Evolutionary conservation across 148 eudicot genomes (phyloP).

Genomic region (Cornus controversa): DNA sequence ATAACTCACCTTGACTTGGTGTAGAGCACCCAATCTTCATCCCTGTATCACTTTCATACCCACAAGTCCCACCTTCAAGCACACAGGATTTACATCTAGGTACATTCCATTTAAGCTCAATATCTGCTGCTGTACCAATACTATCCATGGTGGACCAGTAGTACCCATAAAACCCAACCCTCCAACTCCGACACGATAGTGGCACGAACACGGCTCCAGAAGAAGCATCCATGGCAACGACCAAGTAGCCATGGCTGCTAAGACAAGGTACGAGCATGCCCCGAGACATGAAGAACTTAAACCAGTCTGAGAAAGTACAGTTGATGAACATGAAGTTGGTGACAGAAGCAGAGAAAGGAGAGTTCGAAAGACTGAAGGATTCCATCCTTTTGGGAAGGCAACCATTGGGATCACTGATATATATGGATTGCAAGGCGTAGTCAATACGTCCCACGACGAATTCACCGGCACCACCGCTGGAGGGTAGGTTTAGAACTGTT

Average conservation of each 20-base stretch:
- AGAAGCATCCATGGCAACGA: slow-evolving; percentile 15
- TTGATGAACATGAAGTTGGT: slow-evolving; percentile 29
- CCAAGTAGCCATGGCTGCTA: slow-evolving; percentile 27
- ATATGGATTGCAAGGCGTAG: slow-evolving; percentile 32
- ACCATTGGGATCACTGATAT: slow-evolving; percentile 39
- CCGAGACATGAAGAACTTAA: background rate
- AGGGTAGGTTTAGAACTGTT: slow-evolving; percentile 32
- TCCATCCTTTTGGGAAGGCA: slow-evolving; percentile 38
- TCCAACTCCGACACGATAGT: slow-evolving; percentile 16
- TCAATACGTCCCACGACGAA: slow-evolving; percentile 13
- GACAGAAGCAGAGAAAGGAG: slow-evolving; percentile 27
- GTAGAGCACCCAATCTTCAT: slow-evolving; percentile 33
- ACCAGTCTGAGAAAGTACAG: slow-evolving; percentile 29
- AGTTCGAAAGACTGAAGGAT: slow-evolving; percentile 3
- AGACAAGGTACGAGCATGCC: slow-evolving; percentile 30
- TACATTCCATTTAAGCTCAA: slow-evolving; percentile 41
- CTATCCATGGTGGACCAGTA: background rate
- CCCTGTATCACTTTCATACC: slow-evolving; percentile 31
- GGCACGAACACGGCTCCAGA: background rate
- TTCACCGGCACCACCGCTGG: background rate
- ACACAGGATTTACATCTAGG: slow-evolving; percentile 44
- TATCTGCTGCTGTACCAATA: slow-evolving; percentile 15
- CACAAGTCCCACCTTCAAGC: slow-evolving; percentile 38
- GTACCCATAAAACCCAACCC: slow-evolving; percentile 13
- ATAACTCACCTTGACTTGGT: background rate